A percentile compares a stretch with the other conserved stretches of the same genome.
Evolutionary conservation across 2,329 filamentous ascomycete species (phyloP).

Genomic region (Fusarium algeriense): DNA sequence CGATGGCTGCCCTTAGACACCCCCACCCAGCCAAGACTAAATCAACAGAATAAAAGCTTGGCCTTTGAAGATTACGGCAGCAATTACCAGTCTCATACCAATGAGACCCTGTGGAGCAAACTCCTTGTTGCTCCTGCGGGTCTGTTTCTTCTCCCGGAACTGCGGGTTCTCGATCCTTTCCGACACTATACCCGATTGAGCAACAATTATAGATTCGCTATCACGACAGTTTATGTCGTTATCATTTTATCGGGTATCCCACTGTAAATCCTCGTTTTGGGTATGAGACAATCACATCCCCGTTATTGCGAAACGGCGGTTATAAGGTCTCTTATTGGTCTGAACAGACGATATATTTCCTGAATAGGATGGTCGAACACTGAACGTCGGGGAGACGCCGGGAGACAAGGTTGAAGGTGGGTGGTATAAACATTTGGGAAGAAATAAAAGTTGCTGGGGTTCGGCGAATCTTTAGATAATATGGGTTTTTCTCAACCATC

Average conservation of each 20-base stretch:
- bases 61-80: neutral
- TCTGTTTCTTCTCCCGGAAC: neutral
- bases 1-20: neutral
- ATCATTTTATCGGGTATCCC: conserved; percentile 16
- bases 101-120: accelerated
- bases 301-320: conserved; percentile 21
- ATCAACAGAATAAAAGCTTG: neutral
- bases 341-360: neutral
- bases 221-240: conserved; percentile 29
- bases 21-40: neutral
- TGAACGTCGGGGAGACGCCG: neutral
- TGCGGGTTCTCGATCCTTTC: neutral
- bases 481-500: too few species aligned
- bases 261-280: neutral
- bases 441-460: neutral
- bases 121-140: neutral
- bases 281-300: conserved; percentile 31
- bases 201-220: conserved; percentile 24
- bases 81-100: neutral
- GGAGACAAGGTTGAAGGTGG: neutral
- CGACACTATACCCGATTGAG: neutral
- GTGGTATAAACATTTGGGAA: too few species aligned
- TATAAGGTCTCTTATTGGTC: neutral
- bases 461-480: neutral
- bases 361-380: neutral